Evolutionary conservation across 257 asterid species (phyloP).

Genomic region (Nicotiana undulata): DNA sequence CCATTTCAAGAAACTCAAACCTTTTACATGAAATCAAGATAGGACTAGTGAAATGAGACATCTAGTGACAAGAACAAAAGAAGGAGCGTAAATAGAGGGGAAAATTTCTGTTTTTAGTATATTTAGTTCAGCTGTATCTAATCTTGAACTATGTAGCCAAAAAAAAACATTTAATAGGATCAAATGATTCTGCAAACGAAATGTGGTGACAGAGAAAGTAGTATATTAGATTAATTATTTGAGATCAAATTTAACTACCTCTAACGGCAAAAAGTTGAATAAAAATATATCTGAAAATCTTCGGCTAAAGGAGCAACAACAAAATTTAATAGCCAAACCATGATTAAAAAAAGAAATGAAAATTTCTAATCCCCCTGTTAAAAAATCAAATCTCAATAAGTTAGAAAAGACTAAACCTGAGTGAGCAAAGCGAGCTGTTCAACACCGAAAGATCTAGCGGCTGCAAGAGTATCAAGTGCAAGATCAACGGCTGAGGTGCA

Average conservation of each 20-base stretch:
- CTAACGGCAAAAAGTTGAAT: not conserved
- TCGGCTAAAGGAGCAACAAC: not conserved
- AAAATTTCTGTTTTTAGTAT: not conserved
- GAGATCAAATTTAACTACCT: not conserved
- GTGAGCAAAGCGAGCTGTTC: constrained; percentile 90
- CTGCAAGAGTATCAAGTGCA: constrained; percentile 85
- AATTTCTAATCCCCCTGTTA: not conserved
- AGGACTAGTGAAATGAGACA: not conserved
- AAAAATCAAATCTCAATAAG: not conserved
- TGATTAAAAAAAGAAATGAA: too few relatives aligned
- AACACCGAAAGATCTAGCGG: constrained; percentile 95
- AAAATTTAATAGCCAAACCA: not conserved
- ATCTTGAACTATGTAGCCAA: not conserved
- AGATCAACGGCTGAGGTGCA: constrained; percentile 99
- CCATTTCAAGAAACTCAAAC: constrained; percentile 26
- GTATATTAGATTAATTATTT: constrained; percentile 15
- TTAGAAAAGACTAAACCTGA: constrained; percentile 39
- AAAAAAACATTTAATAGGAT: not conserved
- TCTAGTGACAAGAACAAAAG: not conserved
- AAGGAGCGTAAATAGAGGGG: not conserved
- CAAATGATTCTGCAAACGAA: constrained; percentile 12
- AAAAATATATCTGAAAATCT: not conserved
- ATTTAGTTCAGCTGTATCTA: not conserved
- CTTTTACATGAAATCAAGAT: not conserved
- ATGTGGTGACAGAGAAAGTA: constrained; percentile 4